Conservation (phyloP, 768 basidiomycete species). For the Pulveroboletus ravenelii region DNA sequence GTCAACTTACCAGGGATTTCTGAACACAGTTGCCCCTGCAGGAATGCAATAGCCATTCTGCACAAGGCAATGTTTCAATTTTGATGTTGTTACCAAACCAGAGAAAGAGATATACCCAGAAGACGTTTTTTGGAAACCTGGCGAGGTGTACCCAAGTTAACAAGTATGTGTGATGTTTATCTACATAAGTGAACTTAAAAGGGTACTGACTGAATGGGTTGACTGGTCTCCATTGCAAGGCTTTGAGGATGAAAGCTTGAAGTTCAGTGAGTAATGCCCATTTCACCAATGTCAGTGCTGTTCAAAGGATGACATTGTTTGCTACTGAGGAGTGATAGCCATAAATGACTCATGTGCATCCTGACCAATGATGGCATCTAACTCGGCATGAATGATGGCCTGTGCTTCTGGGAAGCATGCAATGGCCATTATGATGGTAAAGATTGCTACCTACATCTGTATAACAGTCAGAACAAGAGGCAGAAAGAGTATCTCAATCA, state of each 20-base stretch:
- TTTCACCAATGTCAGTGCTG: slow-evolving; percentile 33
- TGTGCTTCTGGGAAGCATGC: slow-evolving; percentile 34
- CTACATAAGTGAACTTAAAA: not conserved
- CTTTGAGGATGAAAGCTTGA: slow-evolving; percentile 36
- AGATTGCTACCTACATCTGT: slow-evolving; percentile 7
- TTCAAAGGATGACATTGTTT: not conserved
- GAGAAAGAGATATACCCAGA: slow-evolving; percentile 15
- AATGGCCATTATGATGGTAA: slow-evolving; percentile 33
- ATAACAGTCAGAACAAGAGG: too few species aligned
- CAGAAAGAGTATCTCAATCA: too few species aligned
- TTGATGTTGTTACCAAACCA: too few species aligned
- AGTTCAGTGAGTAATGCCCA: slow-evolving; percentile 30
- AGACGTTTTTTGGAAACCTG: slow-evolving; percentile 22
- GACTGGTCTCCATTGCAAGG: slow-evolving; percentile 37
- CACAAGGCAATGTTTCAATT: not conserved
- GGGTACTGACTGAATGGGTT: too few species aligned
- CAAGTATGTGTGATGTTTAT: not conserved
- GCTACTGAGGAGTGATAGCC: not conserved
- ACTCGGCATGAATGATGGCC: slow-evolving; percentile 31
- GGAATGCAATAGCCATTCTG: slow-evolving; percentile 35
- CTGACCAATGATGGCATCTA: slow-evolving; percentile 34
- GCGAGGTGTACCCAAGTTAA: slow-evolving; percentile 18
- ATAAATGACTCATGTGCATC: slow-evolving; percentile 8
- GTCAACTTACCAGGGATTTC: slow-evolving; percentile 16
- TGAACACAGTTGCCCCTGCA: slow-evolving; percentile 21